Base-by-base conservation (phyloP, 1,284 basidiomycete species). In the Sanguinoderma infundibulare region DNA sequence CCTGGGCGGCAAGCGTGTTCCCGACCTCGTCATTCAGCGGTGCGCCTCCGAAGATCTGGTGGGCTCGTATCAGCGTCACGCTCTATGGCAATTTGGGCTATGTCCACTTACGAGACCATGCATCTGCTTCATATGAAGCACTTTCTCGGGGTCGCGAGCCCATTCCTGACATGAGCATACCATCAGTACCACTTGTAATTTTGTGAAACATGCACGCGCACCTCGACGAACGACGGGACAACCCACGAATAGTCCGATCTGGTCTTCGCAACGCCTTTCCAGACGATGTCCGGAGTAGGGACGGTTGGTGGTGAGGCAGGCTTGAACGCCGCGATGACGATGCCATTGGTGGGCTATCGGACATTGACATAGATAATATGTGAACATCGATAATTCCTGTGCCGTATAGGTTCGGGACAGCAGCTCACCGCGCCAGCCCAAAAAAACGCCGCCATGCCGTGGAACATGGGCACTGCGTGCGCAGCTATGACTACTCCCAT, bases 181-280 rank as follows among this genome's bases (percentile, higher is more conserved):
- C 3, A 14, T 6, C 12, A 3, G 54, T 0, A 32, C 35, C 2
- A 38, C 15, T 22, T 34, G 3, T 4, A 15, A 24, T 1, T 10
- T n/a, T n/a, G n/a, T n/a, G 22, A 39, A 15, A 20, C 39, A 35
- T 30, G 17, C 3, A 20, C 20, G n/a, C n/a, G n/a, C n/a, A 73
- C 74, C 67, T 75, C 74, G 5, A 72, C 61, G 53, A 74, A 70
- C 9, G 67, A 61, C 1, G 74, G 73, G 1, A 74, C 72, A 36
- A 64, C 64, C 44, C 63, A 69, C 3, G 69, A 60, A 14, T 65
- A 59, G n/a, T 64, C 60, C 28, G 63, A 60, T 3, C 55, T 35
- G 14, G 67, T 68, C 2, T 38, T 60, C 0, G 65, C 53, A n/a
- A 60, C 50, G 14, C 62, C 64, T 20, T 67, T 49, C 44, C 71